Conservation (phyloP, 176 grass and related monocot species). For the Musa schizocarpa region DNA sequence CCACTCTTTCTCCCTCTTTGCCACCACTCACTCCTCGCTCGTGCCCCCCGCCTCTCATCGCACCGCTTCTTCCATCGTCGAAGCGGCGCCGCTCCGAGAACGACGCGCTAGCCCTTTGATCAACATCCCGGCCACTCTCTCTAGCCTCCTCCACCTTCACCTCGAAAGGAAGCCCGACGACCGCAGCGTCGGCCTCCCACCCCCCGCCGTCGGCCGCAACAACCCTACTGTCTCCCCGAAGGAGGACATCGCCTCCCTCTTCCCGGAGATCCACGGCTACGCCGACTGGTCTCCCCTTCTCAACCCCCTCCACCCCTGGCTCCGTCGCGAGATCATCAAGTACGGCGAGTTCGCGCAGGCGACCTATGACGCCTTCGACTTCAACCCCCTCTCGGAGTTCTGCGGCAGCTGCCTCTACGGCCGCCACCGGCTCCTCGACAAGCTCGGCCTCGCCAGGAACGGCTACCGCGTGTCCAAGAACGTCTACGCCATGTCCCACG, state of each 20-base stretch:
- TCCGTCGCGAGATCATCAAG: conserved; percentile 39
- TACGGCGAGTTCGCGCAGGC: conserved; percentile 41
- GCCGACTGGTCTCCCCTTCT: conserved; percentile 28
- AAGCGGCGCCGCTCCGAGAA: background rate
- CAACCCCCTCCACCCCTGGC: conserved; percentile 24
- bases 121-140: conserved; percentile 27
- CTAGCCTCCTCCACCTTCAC: conserved; percentile 30
- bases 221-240: conserved; percentile 9
- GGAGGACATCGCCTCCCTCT: conserved; percentile 22
- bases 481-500: conserved; percentile 22
- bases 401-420: conserved; percentile 36
- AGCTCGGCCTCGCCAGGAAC: conserved; percentile 18
- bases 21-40: conserved; percentile 2
- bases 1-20: conserved; percentile 3
- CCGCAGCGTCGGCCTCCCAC: background rate
- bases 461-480: conserved; percentile 20
- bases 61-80: background rate
- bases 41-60: conserved; percentile 12
- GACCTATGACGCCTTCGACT: conserved; percentile 36
- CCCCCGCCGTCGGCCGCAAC: background rate
- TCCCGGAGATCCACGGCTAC: conserved; percentile 16
- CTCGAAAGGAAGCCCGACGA: background rate
- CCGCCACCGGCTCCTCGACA: conserved; percentile 21
- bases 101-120: conserved; percentile 6
- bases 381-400: conserved; percentile 26